Evolutionary conservation across 345 rosid genomes (phyloP).

Genomic region (Eucalyptus cladocalyx): DNA sequence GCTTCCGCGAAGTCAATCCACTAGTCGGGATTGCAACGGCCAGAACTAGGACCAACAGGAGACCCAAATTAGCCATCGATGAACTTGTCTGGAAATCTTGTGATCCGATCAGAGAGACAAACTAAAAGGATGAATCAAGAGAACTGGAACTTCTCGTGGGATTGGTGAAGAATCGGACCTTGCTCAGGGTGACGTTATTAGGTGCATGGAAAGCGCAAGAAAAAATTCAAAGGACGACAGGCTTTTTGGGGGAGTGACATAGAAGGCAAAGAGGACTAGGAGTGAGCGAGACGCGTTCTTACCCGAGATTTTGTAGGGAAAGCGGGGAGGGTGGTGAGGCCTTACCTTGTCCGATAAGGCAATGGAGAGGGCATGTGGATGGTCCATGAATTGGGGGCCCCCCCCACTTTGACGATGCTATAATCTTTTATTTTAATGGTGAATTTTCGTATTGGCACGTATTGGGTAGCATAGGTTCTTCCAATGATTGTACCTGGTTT

Average conservation of each 20-base stretch:
- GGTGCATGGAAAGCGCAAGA: conserved; percentile 7
- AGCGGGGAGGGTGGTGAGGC: background rate
- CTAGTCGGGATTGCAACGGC: background rate
- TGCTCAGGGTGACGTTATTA: background rate
- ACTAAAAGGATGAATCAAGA: background rate
- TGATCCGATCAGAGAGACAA: background rate
- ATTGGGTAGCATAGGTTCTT: background rate
- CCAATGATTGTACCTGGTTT: background rate
- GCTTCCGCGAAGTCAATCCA: conserved; percentile 3
- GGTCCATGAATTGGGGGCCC: conserved; percentile 2
- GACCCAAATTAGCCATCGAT: background rate
- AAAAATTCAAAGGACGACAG: background rate
- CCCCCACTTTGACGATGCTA: background rate
- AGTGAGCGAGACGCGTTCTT: conserved; percentile 1
- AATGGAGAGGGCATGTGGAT: conserved; percentile 14
- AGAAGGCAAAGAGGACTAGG: conserved; percentile 1
- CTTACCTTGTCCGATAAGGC: background rate
- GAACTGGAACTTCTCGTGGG: background rate
- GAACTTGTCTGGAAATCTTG: background rate
- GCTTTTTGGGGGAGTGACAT: background rate
- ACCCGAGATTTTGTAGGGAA: background rate
- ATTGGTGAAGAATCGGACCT: background rate
- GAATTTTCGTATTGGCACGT: background rate
- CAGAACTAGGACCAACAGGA: background rate
- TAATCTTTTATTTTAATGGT: background rate